Evolutionary conservation across 75 land plant genomes (phyloP).

Genomic region (Picea glauca): DNA sequence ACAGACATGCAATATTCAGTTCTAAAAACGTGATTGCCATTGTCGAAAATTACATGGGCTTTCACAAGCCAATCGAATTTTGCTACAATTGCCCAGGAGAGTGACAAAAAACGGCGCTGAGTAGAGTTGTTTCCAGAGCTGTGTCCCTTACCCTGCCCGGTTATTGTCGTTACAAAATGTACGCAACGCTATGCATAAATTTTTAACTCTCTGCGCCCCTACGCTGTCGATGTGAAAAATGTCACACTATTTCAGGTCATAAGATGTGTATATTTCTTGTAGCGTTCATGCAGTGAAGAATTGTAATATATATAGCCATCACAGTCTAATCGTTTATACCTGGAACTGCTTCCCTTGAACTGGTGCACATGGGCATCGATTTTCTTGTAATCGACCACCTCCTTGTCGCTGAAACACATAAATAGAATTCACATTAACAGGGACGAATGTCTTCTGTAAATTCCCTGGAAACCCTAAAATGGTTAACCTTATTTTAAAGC

Average conservation of each 20-base stretch:
- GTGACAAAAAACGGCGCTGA: too few species aligned
- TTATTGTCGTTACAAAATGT: constrained; percentile 51
- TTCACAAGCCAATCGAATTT: too few species aligned
- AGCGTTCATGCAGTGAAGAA: too few species aligned
- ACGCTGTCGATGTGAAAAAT: constrained; percentile 34
- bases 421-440: background rate
- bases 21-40: background rate
- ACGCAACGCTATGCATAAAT: constrained; percentile 59
- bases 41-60: background rate
- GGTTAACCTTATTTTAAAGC: background rate
- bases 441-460: too few species aligned
- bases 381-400: constrained; percentile 43
- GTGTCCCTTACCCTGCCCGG: constrained; percentile 51
- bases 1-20: background rate
- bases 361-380: constrained; percentile 75
- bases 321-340: constrained; percentile 15
- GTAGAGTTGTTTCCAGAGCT: background rate
- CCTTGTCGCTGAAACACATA: constrained; percentile 27
- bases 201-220: constrained; percentile 70
- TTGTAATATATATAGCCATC: too few species aligned
- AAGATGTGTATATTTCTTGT: too few species aligned
- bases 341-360: constrained; percentile 70
- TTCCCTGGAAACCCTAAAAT: too few species aligned
- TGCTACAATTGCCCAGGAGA: too few species aligned
- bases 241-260: background rate